Base-by-base conservation (phyloP, 2,329 filamentous ascomycete species). In the Cephalotrichum gorgonifer region DNA sequence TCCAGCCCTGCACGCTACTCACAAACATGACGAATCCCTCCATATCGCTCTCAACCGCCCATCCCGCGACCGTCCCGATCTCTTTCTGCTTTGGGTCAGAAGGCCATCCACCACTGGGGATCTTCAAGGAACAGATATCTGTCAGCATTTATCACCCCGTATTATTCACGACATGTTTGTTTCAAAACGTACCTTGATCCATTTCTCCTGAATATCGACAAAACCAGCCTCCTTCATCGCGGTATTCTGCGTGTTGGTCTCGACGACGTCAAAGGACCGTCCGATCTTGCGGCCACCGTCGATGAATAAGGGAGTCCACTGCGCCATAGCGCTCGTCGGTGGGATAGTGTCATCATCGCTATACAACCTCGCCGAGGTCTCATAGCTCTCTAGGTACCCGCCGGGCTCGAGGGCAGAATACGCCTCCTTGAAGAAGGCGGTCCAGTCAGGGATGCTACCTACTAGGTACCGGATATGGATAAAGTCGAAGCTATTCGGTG, bases 401-500 rank as follows among this genome's bases (percentile, higher is more conserved):
- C 63, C 62, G 1, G 60, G 60, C 53, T 73, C 74, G 17, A 79
- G 61, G 51, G 79, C 72, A 47, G 63, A 62, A 52, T 63, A 76
- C 0, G 71, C 62, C 51, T 78, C 74, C 14, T 62, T 61, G 51
- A 83, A 72, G 6, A 85, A 63, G 11, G 70, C 63, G 20, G 69
- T 65, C 65, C 79, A 85, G 54, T 79, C 73, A 1, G 67, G 61
- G 53, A 83, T 74, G 43, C 73, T 71, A 17, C 81, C 81, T 2
- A 69, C 66, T 62, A 85, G 70, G 55, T 78, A 58, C 3, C 75
- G 71, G 2, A 76, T 72, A 60, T 83, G 79, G 49, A 85, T 72
- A 51, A 75, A 75, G 61, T 83, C 78, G 55, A 82, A 71, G 54
- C 70, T 57, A 38, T 70, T 57, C 3, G 61, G 56, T 6, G 58